Evolutionary conservation across 1,139 yeast species (phyloP).

Genomic region (Yamadazyma sp.): DNA sequence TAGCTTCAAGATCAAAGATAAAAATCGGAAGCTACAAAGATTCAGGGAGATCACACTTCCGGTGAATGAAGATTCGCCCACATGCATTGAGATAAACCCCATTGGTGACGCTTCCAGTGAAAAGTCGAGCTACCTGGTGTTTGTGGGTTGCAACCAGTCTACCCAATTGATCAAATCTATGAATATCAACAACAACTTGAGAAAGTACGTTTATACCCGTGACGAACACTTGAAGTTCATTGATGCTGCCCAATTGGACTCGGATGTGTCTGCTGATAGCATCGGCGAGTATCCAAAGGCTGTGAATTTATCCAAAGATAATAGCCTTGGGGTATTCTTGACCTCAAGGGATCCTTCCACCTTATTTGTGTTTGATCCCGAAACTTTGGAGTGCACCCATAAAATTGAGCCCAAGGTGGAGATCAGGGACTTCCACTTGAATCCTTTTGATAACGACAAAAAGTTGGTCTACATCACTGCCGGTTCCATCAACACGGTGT

Average conservation of each 20-base stretch:
- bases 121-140: slow-evolving; percentile 36
- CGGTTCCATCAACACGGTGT: slow-evolving; percentile 51
- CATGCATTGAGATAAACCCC: slow-evolving; percentile 52
- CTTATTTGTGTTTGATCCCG: slow-evolving; percentile 59
- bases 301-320: slow-evolving; percentile 53
- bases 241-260: slow-evolving; percentile 58
- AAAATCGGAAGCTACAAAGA: slow-evolving; percentile 53
- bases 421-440: slow-evolving; percentile 29
- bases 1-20: slow-evolving; percentile 52
- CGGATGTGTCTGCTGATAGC: slow-evolving; percentile 28
- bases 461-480: slow-evolving; percentile 59
- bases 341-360: slow-evolving; percentile 62
- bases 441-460: slow-evolving; percentile 46
- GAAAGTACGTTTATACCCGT: slow-evolving; percentile 58
- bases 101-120: slow-evolving; percentile 20
- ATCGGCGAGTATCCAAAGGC: slow-evolving; percentile 59
- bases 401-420: slow-evolving; percentile 21
- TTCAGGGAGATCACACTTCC: slow-evolving; percentile 64
- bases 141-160: slow-evolving; percentile 76
- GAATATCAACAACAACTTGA: slow-evolving; percentile 70
- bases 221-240: slow-evolving; percentile 63
- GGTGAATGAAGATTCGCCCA: slow-evolving; percentile 71
- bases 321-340: slow-evolving; percentile 59
- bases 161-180: slow-evolving; percentile 50
- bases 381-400: slow-evolving; percentile 40